Conservation (phyloP, 345 rosid genomes). For the Syzygium grande region DNA sequence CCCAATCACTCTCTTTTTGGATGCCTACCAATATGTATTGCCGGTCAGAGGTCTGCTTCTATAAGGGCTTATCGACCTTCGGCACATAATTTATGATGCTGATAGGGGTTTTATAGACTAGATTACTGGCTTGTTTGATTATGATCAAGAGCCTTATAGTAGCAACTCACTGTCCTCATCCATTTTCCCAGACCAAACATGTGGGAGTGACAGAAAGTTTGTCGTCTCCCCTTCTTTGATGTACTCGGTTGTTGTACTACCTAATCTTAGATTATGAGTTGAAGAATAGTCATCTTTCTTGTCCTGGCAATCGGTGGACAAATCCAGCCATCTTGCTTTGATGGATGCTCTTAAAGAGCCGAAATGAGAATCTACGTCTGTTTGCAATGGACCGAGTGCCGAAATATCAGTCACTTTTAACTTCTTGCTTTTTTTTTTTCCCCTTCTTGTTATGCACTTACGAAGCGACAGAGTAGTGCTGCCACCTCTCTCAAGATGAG, state of each 20-base stretch:
- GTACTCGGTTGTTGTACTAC: not conserved
- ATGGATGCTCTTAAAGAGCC: not conserved
- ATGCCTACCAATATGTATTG: constrained; percentile 34
- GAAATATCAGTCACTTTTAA: not conserved
- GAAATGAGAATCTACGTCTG: not conserved
- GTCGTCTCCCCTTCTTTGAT: not conserved
- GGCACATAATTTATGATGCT: not conserved
- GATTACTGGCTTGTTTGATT: not conserved
- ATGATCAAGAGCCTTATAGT: not conserved
- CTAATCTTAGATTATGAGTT: not conserved
- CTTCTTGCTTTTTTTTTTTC: not conserved
- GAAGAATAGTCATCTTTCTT: not conserved
- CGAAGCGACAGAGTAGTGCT: not conserved
- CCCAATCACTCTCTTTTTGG: constrained; percentile 7
- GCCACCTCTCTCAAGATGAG: not conserved
- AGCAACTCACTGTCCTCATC: not conserved
- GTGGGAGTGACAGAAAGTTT: not conserved
- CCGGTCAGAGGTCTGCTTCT: constrained; percentile 4
- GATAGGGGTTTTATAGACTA: not conserved
- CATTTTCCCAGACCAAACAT: not conserved
- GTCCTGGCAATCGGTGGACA: not conserved
- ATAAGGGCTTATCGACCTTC: constrained; percentile 4
- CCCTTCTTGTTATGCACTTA: not conserved
- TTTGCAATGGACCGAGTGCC: not conserved
- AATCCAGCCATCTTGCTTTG: not conserved